Evolutionary conservation across 2,329 filamentous ascomycete species (phyloP), one percentile per base, ranked within the genome.

Genomic region (Fusarium humuli): DNA sequence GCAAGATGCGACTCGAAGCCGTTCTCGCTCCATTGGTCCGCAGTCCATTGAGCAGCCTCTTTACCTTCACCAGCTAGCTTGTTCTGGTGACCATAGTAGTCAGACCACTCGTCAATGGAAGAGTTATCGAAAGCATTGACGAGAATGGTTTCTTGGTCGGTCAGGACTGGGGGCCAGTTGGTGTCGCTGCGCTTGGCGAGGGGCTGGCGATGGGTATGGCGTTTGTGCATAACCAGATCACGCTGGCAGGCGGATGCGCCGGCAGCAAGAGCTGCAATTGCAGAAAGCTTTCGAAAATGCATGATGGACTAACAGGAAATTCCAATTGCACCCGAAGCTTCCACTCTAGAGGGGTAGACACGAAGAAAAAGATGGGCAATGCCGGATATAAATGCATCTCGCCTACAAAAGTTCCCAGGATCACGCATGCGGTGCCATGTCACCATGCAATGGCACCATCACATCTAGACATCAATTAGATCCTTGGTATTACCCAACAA

Each of bases 31-130:
- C 79, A 82, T n/a, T 73, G 73, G 27, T 81, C 79, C 1, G 75
- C 73, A 2, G 80, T 82, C 80, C 80, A 82, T 52, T 81, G 73
- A 2, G 80, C 80, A 6, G 79, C 79, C 29, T 78, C 77, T 46
- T 73, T 77, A n/a, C 80, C 79, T 3, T 74, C 66, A 18, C 80
- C 80, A 2, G 80, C 80, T 5, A 82, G 68, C 61, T 82, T 81
- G 63, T 79, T 77, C 57, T 80, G 76, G 55, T 80, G 78, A 9
- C 79, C 79, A 53, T 82, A 82, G 69, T 82, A 82, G 50, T 81
- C 55, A 10, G 79, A 76, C 80, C 80, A 82, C 59, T 77, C 70
- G 27, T 80, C 78, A 40, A 81, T 77, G 13, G 78, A 79, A 1
- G 80, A 77, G 9, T 77, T 79, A 56, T 82, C 79, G 60, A 82